Percentiles rank a stretch among this genome's conserved stretches.
Evolutionary conservation across 2,329 filamentous ascomycete genomes (phyloP).

Genomic region (Chalaropsis thielavioides): DNA sequence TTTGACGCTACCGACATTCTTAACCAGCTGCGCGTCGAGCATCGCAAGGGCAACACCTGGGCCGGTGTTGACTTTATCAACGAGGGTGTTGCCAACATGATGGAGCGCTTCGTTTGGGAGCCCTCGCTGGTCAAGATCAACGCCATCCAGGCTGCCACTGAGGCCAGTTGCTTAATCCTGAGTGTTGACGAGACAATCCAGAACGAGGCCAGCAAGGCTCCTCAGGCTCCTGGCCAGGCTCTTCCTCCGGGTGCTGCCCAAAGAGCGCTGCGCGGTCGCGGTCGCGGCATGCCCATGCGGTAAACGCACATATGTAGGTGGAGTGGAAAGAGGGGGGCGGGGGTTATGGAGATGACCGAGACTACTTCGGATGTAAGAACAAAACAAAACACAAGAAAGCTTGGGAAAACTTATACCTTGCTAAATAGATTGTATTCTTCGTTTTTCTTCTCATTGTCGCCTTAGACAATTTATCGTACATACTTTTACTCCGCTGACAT

Average conservation of each 20-base stretch:
- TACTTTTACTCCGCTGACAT: background rate
- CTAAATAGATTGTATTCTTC: slow-evolving; percentile 10
- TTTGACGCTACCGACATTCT: slow-evolving; percentile 98
- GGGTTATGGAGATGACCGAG: background rate
- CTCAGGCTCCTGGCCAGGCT: slow-evolving; percentile 63
- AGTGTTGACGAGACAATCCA: slow-evolving; percentile 97
- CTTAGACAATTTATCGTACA: background rate
- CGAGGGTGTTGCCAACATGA: slow-evolving; percentile 87
- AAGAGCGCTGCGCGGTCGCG: slow-evolving; percentile 67
- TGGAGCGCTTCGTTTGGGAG: slow-evolving; percentile 95
- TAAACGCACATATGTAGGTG: slow-evolving; percentile 27
- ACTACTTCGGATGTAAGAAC: background rate
- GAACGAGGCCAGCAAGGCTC: slow-evolving; percentile 82
- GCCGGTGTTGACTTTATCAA: slow-evolving; percentile 89
- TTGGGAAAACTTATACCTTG: slow-evolving; percentile 14
- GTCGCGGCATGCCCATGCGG: slow-evolving; percentile 79
- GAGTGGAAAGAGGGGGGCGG: background rate
- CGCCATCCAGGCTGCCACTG: slow-evolving; percentile 87
- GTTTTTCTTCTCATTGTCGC: background rate
- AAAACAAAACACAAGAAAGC: slow-evolving; percentile 15
- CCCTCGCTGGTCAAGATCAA: slow-evolving; percentile 93
- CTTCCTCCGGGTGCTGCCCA: slow-evolving; percentile 75
- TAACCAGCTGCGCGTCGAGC: slow-evolving; percentile 89
- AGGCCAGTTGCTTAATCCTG: slow-evolving; percentile 88
- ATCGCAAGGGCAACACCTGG: slow-evolving; percentile 85